Evolutionary conservation across 805 yeast species (phyloP).

Genomic region (Suhomyces emberorum): DNA sequence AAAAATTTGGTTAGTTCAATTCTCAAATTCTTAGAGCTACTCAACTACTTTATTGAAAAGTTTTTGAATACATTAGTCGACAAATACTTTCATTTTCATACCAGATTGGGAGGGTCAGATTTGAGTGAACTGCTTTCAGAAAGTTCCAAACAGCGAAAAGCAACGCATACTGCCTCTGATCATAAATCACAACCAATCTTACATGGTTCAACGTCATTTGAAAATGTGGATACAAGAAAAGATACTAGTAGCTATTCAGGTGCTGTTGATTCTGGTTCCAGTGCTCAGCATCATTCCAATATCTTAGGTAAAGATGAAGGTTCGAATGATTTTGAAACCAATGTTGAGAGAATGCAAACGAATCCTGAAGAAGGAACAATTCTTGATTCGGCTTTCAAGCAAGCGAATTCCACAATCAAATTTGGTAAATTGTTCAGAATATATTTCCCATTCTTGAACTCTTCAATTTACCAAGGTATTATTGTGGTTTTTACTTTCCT

Average conservation of each 20-base stretch:
- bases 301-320: neutral
- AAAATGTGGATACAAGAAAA: neutral
- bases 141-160: neutral
- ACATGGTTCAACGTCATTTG: neutral
- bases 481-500: conserved; percentile 49
- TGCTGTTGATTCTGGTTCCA: neutral
- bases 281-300: too few relatives aligned
- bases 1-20: conserved; percentile 38
- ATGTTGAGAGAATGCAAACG: neutral
- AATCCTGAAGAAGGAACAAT: neutral
- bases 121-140: neutral
- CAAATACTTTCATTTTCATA: conserved; percentile 8
- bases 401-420: conserved; percentile 9
- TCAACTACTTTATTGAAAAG: conserved; percentile 29
- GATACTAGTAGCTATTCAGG: neutral
- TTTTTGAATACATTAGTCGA: conserved; percentile 21
- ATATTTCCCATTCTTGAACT: conserved; percentile 45
- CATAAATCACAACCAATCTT: neutral
- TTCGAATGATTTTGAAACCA: neutral
- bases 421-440: conserved; percentile 36
- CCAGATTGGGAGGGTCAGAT: conserved; percentile 1
- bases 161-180: neutral
- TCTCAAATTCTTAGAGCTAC: conserved; percentile 34
- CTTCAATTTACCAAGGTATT: conserved; percentile 50
- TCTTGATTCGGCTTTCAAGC: neutral